Evolutionary conservation across 495 filamentous ascomycete genomes (phyloP).

Genomic region (Penicillium coprophilum): DNA sequence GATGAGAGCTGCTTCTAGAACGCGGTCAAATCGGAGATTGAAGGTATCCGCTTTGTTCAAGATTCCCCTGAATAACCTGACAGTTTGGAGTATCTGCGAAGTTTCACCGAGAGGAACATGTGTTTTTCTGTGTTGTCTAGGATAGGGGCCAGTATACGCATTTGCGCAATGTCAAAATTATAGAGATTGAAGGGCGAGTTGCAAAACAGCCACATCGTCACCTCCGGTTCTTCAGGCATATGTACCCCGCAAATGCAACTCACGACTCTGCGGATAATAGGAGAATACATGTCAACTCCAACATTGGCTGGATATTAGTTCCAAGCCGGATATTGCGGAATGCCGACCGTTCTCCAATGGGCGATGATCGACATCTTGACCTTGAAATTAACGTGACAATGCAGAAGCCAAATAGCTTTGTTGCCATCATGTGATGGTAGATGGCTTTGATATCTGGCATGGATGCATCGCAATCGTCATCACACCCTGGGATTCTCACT

Average conservation of each 20-base stretch:
- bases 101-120: not conserved
- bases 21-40: constrained; percentile 11
- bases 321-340: constrained; percentile 7
- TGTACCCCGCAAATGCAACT: constrained; percentile 2
- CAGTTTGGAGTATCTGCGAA: not conserved
- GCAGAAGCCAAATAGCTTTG: not conserved
- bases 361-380: constrained; percentile 18
- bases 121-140: not conserved
- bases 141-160: not conserved
- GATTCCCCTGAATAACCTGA: not conserved
- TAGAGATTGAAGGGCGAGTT: not conserved
- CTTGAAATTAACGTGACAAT: not conserved
- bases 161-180: not conserved
- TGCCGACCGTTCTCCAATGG: constrained; percentile 14
- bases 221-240: constrained; percentile 5
- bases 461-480: not conserved
- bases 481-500: not conserved
- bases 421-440: not conserved
- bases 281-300: not conserved
- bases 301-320: not conserved
- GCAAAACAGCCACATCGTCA: constrained; percentile 8
- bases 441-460: not conserved
- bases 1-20: constrained; percentile 9
- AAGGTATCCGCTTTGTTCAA: not conserved
- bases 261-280: not conserved